Evolutionary conservation across 2,329 filamentous ascomycete species (phyloP), one percentile per base, ranked within the genome.

Genomic region (Sclerotinia glacialis): DNA sequence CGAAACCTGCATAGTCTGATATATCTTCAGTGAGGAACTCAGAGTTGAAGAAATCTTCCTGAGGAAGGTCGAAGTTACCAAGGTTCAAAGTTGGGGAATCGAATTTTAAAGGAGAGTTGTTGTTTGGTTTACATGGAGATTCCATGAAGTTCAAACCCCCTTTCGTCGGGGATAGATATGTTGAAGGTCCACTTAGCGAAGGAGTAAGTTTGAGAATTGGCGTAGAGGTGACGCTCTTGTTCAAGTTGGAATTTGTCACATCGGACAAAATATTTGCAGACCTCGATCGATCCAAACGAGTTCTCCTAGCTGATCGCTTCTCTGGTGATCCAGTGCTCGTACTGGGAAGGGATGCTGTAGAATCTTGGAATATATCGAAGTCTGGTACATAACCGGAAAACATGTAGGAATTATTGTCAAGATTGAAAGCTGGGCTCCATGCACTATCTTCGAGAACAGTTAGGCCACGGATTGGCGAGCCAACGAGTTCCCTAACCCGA

Each of bases 401-500:
- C 70, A 83, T 81, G 66, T 83, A 80, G 64, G 78, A 79, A 64
- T 78, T 79, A 66, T 83, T 85, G 23, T 89, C 85, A 60, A 90
- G 78, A 60, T 85, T 81, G 75, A 90, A 87, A n/a, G 85, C 85
- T 5, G 88, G 86, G 71, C 88, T 90, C 83, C 87, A 89, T 5
- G 85, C 76, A 23, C 80, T 78, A 40, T 86, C 84, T 21, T 82
- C 80, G 59, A 86, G 77, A 70, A 81, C 79, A 69, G 80, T 81
- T 53, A 83, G 74, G 55, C 76, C 83, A 72, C 86, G 86, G 63
- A 86, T 83, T 21, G 92, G 92, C 6, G 92, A 95, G 66, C 92
- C 91, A 54, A 96, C 86, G 81, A 97, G 86, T 71, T 91, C 85
- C 68, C 85, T 85, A 69, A 98, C 92, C 71, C 87, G 89, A 74